Evolutionary conservation across 2,329 filamentous ascomycete species (phyloP).

Genomic region (Daldinia eschscholtzii): DNA sequence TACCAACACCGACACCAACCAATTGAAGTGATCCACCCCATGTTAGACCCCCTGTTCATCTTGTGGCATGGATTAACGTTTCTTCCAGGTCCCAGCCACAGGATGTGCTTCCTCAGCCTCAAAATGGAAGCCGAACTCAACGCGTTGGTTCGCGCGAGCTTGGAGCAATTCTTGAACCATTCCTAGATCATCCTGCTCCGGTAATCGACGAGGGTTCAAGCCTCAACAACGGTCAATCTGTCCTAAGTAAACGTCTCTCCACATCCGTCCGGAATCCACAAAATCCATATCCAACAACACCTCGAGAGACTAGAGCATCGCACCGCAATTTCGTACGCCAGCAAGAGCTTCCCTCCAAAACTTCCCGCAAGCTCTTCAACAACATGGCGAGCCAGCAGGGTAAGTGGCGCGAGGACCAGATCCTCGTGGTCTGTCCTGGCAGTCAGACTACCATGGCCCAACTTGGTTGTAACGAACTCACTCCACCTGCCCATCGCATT

Average conservation of each 20-base stretch:
- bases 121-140: background rate
- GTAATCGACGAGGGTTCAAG: constrained; percentile 4
- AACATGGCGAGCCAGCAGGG: constrained; percentile 68
- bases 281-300: constrained; percentile 12
- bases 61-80: constrained; percentile 18
- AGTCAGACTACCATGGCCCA: constrained; percentile 92
- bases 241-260: background rate
- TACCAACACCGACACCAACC: background rate
- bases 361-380: constrained; percentile 37
- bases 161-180: constrained; percentile 14
- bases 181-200: background rate
- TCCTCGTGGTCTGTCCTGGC: constrained; percentile 81
- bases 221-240: constrained; percentile 5
- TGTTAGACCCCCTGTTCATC: background rate
- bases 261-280: background rate
- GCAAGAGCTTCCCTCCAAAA: background rate
- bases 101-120: background rate
- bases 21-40: background rate
- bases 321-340: constrained; percentile 32
- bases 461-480: constrained; percentile 90
- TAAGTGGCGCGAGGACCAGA: constrained; percentile 74
- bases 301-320: constrained; percentile 38
- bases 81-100: constrained; percentile 12
- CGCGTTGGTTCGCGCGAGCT: constrained; percentile 13
- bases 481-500: constrained; percentile 86